These are phyloP conservation scores for Dactylellina cionopaga DNA, from an alignment of 2,329 filamentous ascomycete species.

Conservation along the genomic window DNA sequence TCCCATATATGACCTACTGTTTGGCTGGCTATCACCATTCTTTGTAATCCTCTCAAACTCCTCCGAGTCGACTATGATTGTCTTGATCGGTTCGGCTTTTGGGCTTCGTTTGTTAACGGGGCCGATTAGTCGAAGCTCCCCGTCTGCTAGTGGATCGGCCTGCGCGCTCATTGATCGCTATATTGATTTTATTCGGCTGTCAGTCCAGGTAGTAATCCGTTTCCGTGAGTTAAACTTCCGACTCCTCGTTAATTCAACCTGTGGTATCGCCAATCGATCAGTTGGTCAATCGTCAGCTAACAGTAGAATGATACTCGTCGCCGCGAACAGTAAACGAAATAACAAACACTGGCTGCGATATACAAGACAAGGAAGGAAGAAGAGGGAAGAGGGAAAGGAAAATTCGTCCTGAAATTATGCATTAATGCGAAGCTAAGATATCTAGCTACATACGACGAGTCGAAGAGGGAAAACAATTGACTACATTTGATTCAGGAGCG, in stretches of 20 bases:
- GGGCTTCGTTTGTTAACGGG: slow-evolving; percentile 10
- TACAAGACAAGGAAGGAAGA: too few relatives aligned
- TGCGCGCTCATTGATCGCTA: slow-evolving; percentile 14
- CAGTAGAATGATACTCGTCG: slow-evolving; percentile 15
- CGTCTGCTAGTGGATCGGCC: not conserved
- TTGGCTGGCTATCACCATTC: not conserved
- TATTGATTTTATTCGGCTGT: too few relatives aligned
- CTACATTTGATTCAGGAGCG: slow-evolving; percentile 13
- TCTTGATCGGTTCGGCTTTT: slow-evolving; percentile 15
- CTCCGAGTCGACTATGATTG: slow-evolving; percentile 29
- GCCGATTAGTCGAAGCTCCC: not conserved
- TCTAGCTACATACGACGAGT: not conserved
- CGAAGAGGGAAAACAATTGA: slow-evolving; percentile 10
- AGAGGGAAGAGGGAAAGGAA: slow-evolving; percentile 8
- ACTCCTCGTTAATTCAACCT: not conserved
- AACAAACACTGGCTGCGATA: not conserved
- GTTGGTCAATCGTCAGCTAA: too few relatives aligned
- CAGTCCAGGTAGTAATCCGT: too few relatives aligned
- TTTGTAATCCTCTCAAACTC: slow-evolving; percentile 39
- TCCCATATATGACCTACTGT: slow-evolving; percentile 6
- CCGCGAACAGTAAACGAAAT: slow-evolving; percentile 16
- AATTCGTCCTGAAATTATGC: not conserved
- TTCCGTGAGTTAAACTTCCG: too few relatives aligned
- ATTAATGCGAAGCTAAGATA: slow-evolving; percentile 7
- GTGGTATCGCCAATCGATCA: too few relatives aligned